These are phyloP conservation scores for Stylosanthes scabra DNA, from an alignment of 331 rosid species.

Conservation along the genomic window DNA sequence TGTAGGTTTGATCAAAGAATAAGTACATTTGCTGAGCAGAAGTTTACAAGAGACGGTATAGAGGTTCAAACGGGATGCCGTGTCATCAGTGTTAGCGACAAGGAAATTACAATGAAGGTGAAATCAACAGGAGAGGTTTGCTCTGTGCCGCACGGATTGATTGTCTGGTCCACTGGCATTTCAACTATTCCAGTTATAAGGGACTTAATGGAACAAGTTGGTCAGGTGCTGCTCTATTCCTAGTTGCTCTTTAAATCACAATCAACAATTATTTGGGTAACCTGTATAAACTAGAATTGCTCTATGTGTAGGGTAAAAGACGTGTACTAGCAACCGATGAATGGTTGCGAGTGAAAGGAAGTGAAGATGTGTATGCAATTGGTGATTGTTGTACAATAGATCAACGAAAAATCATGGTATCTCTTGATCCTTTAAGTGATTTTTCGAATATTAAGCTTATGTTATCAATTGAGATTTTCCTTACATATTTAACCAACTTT, in stretches of 20 bases:
- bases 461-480: neutral
- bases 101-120: conserved; percentile 71
- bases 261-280: conserved; percentile 15
- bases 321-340: conserved; percentile 79
- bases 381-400: conserved; percentile 91
- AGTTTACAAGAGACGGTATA: conserved; percentile 85
- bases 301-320: conserved; percentile 67
- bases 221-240: conserved; percentile 72
- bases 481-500: conserved; percentile 23
- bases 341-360: conserved; percentile 88
- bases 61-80: conserved; percentile 93
- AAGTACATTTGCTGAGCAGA: conserved; percentile 87
- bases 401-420: conserved; percentile 96
- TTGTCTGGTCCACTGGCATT: conserved; percentile 97
- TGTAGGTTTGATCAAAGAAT: conserved; percentile 94
- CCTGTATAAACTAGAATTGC: conserved; percentile 28
- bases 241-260: conserved; percentile 26
- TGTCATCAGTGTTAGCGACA: conserved; percentile 76
- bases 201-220: conserved; percentile 89
- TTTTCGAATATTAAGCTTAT: conserved; percentile 17
- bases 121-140: conserved; percentile 73
- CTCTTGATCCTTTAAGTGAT: conserved; percentile 32
- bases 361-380: conserved; percentile 75
- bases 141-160: conserved; percentile 84
- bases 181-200: conserved; percentile 87